Base-by-base conservation (phyloP, 192 early-diverging fungal species). In the Geranomyces variabilis region DNA sequence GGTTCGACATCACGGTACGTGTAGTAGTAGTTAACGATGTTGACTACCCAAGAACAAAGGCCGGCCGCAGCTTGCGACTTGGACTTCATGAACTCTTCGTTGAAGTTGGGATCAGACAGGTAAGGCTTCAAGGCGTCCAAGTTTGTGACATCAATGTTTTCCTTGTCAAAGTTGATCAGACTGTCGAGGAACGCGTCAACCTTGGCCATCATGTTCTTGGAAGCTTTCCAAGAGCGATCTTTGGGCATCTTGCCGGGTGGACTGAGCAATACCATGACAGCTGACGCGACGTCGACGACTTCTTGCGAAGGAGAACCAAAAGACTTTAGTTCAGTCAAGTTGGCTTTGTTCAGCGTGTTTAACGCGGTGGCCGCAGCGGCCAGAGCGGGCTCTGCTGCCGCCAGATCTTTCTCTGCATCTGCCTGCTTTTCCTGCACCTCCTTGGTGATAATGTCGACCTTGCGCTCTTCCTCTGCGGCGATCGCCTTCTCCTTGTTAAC, bases 131-230 rank as follows among this genome's bases (percentile, higher is more conserved):
- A 66, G 19, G 87, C 87, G 22, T 89, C 87, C 70, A 89, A 67
- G 72, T 86, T 88, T 26, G 86, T 77, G 26, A 19, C 29, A 71
- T 88, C 86, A 59, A 89, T 89, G 45, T 82, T 76, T 73, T 89
- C 87, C 70, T 89, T 89, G 70, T 89, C 84, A 67, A 89, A 89
- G 33, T 73, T 85, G 61, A 88, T 79, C 36, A 89, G 60, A 24
- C 73, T 76, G 19, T 89, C 86, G 59, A 89, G 73, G 79, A 89
- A 89, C n/a, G 75, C 75, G 60, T 89, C 87, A 17, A 89, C 87
- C 70, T 89, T 89, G 15, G 87, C 87, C 87, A 89, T 89, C 85
- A 89, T 89, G 63, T 85, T 86, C 66, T 89, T 89, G 28, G 74
- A 77, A 0, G 87, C 87, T 75, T 89, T 89, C 87, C 87, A 89